Evolutionary conservation across 768 basidiomycete genomes (phyloP).

Genomic region (Kwoniella sp.): DNA sequence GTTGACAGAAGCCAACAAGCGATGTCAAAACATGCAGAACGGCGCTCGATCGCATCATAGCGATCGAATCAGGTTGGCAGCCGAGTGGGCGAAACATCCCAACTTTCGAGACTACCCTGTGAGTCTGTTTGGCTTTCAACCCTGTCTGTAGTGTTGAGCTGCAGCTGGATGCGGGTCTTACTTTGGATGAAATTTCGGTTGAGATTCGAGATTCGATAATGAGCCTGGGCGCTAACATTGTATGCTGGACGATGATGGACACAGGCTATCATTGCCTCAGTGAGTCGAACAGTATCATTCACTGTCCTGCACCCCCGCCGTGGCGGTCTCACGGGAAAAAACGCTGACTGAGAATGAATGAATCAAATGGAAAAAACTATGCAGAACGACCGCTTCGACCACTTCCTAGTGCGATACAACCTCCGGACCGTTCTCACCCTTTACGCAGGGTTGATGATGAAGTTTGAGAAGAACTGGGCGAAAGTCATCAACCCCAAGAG

Average conservation of each 20-base stretch:
- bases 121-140: too few species aligned
- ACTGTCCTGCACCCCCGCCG: too few species aligned
- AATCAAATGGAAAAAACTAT: too few species aligned
- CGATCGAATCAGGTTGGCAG: conserved; percentile 38
- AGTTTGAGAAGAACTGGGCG: conserved; percentile 45
- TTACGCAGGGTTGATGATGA: conserved; percentile 40
- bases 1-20: conserved; percentile 25
- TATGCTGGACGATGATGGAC: not conserved
- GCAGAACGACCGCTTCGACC: conserved; percentile 45
- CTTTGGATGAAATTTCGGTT: too few species aligned
- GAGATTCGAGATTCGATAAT: too few species aligned
- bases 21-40: conserved; percentile 32
- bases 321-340: too few species aligned
- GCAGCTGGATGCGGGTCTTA: too few species aligned
- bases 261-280: not conserved
- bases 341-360: too few species aligned
- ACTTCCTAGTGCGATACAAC: conserved; percentile 35
- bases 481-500: conserved; percentile 51
- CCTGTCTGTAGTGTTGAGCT: too few species aligned
- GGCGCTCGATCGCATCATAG: conserved; percentile 28
- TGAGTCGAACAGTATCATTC: not conserved
- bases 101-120: conserved; percentile 38
- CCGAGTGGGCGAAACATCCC: conserved; percentile 39
- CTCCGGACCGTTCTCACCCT: conserved; percentile 29
- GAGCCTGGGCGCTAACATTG: not conserved